Evolutionary conservation across 768 basidiomycete species (phyloP).

Genomic region (Suillus placidus): DNA sequence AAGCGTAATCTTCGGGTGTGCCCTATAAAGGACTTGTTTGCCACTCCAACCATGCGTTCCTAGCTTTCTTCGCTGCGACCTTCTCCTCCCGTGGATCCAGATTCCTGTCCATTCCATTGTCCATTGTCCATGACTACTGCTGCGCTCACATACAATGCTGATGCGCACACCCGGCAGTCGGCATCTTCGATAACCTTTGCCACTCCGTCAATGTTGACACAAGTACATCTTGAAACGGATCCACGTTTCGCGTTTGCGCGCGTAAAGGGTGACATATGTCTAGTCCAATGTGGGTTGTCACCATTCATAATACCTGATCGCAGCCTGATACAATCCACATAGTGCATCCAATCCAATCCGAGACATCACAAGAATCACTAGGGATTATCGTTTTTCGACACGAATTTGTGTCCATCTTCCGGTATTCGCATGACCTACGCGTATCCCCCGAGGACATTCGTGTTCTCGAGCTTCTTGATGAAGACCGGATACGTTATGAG

Average conservation of each 20-base stretch:
- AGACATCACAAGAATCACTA: conserved; percentile 20
- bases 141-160: neutral
- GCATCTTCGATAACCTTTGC: conserved; percentile 23
- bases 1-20: conserved; percentile 1
- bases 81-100: neutral
- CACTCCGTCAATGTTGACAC: conserved; percentile 19
- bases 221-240: conserved; percentile 12
- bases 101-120: neutral
- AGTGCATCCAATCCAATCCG: conserved; percentile 6
- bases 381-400: conserved; percentile 40
- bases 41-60: neutral
- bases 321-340: neutral
- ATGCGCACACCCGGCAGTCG: neutral
- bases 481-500: conserved; percentile 52
- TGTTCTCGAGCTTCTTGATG: conserved; percentile 55
- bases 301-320: neutral
- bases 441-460: conserved; percentile 39
- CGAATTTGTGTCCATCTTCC: conserved; percentile 68
- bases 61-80: neutral
- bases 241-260: conserved; percentile 42
- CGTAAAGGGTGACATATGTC: conserved; percentile 29
- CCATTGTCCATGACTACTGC: conserved; percentile 1
- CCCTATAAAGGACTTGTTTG: conserved; percentile 7
- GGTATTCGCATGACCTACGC: conserved; percentile 53
- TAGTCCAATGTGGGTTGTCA: conserved; percentile 30